Evolutionary conservation across 805 yeast genomes (phyloP), one percentile per base, ranked within the genome.

Genomic region (Yarrowia sp.): DNA sequence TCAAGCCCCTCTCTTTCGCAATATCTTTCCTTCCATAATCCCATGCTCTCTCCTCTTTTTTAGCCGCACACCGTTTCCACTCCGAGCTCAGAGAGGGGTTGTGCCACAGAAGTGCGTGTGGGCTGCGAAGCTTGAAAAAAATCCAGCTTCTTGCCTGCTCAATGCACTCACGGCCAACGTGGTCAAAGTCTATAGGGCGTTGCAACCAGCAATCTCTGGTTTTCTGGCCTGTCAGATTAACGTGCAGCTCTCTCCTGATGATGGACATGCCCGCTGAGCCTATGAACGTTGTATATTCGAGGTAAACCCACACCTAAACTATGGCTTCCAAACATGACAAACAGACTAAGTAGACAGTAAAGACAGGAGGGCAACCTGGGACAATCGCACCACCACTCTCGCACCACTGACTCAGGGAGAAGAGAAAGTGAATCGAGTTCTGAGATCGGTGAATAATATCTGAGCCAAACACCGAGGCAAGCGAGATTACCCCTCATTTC

Each of bases 201-300:
- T 3, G 45, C 19, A 8, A 19, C 59, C 46, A 42, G 63, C 48
- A 56, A 41, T 26, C 63, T 56, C 48, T 10, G 15, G 38, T 3
- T 10, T n/a, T 5, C 45, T 14, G 45, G 59, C 45, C 59, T 19
- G 22, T 56, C 48, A 56, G 63, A 42, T 56, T 56, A n/a, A 56
- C 48, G 63, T 56, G 63, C 63, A 41, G 63, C 48, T 42, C 22
- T 56, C 63, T 56, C 63, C 63, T 56, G 63, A 56, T 56, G 63
- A 41, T 26, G 12, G 38, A 15, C 63, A 41, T 55, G 61, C 46
- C 61, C 59, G 59, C 45, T 8, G 59, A 53, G 59, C 59, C 59
- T 53, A 53, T 53, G 59, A 22, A 38, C 35, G 45, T 3, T 40
- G 59, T 16, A 35, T 35, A 35, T 36, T 19, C 19, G 8, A 9